Conservation (phyloP, 2,329 filamentous ascomycete genomes). For the Eutypella sp. region DNA sequence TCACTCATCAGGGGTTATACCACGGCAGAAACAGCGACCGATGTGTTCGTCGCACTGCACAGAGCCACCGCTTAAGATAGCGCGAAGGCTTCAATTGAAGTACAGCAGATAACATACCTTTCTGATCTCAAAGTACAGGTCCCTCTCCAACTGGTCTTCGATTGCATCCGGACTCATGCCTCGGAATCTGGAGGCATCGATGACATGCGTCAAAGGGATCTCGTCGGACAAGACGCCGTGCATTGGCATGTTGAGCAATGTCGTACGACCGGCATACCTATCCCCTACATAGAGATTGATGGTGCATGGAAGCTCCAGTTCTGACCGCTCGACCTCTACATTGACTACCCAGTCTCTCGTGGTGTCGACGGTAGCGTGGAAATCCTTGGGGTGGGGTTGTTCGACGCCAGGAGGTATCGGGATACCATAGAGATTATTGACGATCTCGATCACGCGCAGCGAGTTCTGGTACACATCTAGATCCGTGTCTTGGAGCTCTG, state of each 20-base stretch:
- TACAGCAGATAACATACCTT: slow-evolving; percentile 11
- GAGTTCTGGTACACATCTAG: slow-evolving; percentile 54
- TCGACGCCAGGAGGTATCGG: neutral
- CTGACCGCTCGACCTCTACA: slow-evolving; percentile 31
- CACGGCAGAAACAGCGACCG: neutral
- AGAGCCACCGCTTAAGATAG: neutral
- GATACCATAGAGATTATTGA: slow-evolving; percentile 46
- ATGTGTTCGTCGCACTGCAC: neutral
- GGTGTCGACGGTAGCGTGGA: neutral
- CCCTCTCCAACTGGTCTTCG: slow-evolving; percentile 7
- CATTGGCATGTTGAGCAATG: slow-evolving; percentile 33
- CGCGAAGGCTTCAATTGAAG: neutral
- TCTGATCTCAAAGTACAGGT: slow-evolving; percentile 11
- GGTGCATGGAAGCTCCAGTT: slow-evolving; percentile 32
- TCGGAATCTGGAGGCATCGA: slow-evolving; percentile 4
- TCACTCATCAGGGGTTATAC: slow-evolving; percentile 2
- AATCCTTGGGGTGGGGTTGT: neutral
- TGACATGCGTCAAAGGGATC: slow-evolving; percentile 23
- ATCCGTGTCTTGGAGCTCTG: slow-evolving; percentile 39
- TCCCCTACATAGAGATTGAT: slow-evolving; percentile 30
- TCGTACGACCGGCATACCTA: slow-evolving; percentile 26
- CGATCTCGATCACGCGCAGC: slow-evolving; percentile 55
- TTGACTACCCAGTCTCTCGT: slow-evolving; percentile 30
- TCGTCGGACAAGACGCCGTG: slow-evolving; percentile 27
- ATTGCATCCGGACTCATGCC: slow-evolving; percentile 1